Evolutionary conservation across 2,329 filamentous ascomycete species (phyloP), one percentile per base, ranked within the genome.

Genomic region (Clonostachys byssicola): DNA sequence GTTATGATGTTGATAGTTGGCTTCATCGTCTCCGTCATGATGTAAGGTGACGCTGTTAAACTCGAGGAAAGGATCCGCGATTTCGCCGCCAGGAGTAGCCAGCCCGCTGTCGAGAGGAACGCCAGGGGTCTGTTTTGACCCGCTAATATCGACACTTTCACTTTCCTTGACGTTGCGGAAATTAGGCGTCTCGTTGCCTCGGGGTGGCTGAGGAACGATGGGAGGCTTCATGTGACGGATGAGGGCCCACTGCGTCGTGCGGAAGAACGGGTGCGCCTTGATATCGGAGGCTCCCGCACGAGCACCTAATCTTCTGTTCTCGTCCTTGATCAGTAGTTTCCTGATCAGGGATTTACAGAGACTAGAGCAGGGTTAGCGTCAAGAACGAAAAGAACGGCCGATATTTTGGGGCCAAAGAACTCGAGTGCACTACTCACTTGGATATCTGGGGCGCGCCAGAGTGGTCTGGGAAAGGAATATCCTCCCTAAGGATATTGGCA

Each of bases 161-260:
- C 89, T 95, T 69, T 99, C 94, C 71, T 97, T 99, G 49, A 99
- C 92, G 59, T 95, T 96, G 54, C 94, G 83, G 78, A 99, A 99
- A 68, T 99, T 99, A 61, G 96, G 77, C 1, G 94, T 96, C 65
- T 99, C 94, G 56, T 94, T 85, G 42, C 89, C 94, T 47, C 88
- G 86, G 46, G 91, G 91, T 64, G 92, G 87, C 59, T 95, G 86
- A 10, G 94, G 94, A 40, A 97, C 86, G 70, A 99, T 99, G 1
- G 94, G 94, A 34, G 94, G 94, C 67, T 96, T 97, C 87, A 92
- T 94, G 67, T 99, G 94, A 46, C 94, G 88, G 55, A 99, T 90
- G 38, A 99, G 78, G 20, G 94, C 94, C 94, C 94, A 99, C 63
- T 95, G 91, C 5, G 92, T 97, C 14, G 86, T 87, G 52, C 91